Conservation (phyloP, 1,284 basidiomycete genomes). For the Xerocomus cyaneibrunnescens region DNA sequence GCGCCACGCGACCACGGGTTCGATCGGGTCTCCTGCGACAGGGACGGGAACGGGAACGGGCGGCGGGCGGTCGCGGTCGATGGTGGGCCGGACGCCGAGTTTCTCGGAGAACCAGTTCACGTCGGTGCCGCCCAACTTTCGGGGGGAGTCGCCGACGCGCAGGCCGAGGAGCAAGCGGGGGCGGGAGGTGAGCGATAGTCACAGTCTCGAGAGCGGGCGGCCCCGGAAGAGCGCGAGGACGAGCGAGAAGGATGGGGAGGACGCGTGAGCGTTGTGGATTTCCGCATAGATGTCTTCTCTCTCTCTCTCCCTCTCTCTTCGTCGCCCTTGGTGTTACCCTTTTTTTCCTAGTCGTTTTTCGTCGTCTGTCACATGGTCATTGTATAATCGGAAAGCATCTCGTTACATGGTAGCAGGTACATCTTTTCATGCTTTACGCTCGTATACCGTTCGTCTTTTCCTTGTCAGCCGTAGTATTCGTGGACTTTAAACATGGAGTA, state of each 20-base stretch:
- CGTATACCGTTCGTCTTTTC: no score
- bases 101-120: constrained; percentile 48
- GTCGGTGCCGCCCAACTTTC: constrained; percentile 41
- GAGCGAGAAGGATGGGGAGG: not conserved
- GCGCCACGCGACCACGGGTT: constrained; percentile 21
- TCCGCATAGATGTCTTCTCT: no score
- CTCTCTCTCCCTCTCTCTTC: no score
- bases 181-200: constrained; percentile 14
- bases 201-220: constrained; percentile 11
- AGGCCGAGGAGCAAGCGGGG: constrained; percentile 31
- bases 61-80: constrained; percentile 14
- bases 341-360: no score
- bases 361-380: no score
- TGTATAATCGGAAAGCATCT: no score
- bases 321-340: no score
- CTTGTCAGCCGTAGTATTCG: no score
- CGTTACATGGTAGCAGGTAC: no score
- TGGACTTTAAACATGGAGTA: no score
- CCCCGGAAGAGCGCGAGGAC: constrained; percentile 26
- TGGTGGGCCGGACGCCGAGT: constrained; percentile 21
- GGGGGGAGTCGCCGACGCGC: constrained; percentile 31
- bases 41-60: not conserved
- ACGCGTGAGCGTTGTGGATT: no score
- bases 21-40: constrained; percentile 1
- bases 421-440: no score